These are phyloP conservation scores for Cutaneotrichosporon daszewskae DNA, from an alignment of 1,284 basidiomycete genomes.

Conservation along the genomic window DNA sequence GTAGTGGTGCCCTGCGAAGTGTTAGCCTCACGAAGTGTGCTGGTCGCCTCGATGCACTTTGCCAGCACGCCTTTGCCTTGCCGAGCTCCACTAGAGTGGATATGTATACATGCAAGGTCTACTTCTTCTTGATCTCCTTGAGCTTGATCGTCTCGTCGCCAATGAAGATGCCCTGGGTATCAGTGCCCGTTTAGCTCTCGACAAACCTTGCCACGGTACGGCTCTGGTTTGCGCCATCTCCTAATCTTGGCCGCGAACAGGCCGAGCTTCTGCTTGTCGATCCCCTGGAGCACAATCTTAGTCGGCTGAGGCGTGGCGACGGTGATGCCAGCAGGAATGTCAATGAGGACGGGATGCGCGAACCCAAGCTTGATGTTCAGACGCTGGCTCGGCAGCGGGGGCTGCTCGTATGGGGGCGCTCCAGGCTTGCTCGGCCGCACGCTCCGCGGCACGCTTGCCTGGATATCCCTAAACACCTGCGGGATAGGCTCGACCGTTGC, in stretches of 20 bases:
- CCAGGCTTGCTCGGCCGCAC: slow-evolving; percentile 16
- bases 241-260: slow-evolving; percentile 83
- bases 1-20: too few relatives aligned
- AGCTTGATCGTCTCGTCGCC: slow-evolving; percentile 81
- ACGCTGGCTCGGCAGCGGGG: slow-evolving; percentile 32
- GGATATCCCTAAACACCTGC: slow-evolving; percentile 36
- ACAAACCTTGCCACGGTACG: slow-evolving; percentile 92
- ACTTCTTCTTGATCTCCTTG: slow-evolving; percentile 94
- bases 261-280: slow-evolving; percentile 61
- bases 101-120: slow-evolving; percentile 43
- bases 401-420: slow-evolving; percentile 17
- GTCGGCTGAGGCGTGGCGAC: slow-evolving; percentile 53
- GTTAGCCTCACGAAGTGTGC: too few relatives aligned
- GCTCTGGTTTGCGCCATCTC: slow-evolving; percentile 82
- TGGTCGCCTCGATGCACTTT: too few relatives aligned
- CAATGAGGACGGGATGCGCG: slow-evolving; percentile 77
- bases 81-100: too few relatives aligned
- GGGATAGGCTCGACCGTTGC: slow-evolving; percentile 82
- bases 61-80: too few relatives aligned
- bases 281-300: slow-evolving; percentile 51
- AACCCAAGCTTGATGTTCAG: slow-evolving; percentile 87
- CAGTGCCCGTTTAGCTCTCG: not conserved
- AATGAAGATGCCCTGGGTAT: slow-evolving; percentile 76
- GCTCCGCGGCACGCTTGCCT: slow-evolving; percentile 22
- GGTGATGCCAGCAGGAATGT: slow-evolving; percentile 73